Evolutionary conservation across 2,329 filamentous ascomycete species (phyloP), one percentile per base, ranked within the genome.

Genomic region (Cercospora sp.): DNA sequence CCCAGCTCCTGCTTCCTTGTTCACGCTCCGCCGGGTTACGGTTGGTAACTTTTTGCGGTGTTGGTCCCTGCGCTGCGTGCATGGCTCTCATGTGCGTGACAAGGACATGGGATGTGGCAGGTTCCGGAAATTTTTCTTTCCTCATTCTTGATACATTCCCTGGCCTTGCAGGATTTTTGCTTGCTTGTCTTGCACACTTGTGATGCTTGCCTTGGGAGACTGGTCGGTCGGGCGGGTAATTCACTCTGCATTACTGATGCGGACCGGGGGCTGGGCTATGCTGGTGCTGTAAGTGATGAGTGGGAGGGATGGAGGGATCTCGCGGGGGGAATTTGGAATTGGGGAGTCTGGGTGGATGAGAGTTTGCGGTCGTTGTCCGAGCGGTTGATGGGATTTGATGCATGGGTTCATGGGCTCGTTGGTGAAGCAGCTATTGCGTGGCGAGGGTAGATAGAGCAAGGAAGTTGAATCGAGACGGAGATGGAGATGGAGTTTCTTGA

Each of bases 21-120:
- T n/a, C 36, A 13, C 6, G 36, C 16, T n/a, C 13, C 36, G 36
- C 36, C 16, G 16, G 36, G 36, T 42, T 33, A 20, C 18, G 31
- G 36, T n/a, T 48, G 39, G 31, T 45, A 42, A 8, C 16, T 26
- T 42, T 20, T 36, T 36, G 33, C 45, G 31, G 31, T 61, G 33
- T 12, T 23, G 8, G 16, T 30, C 53, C 20, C 59, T 61, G 59
- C 23, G 28, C 59, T 61, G 59, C 23, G 28, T 61, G 59, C 59
- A 60, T 60, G 58, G 58, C 31, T 60, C 36, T 30, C 36, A 39
- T 61, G 30, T 28, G 36, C 6, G 16, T 61, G 33, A 23, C 26
- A 48, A 42, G 59, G 28, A 61, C 59, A 61, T 61, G 59, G 59
- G 36, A 48, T 20, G 10, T 60, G 58, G 58, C n/a, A 60, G 30